phyloP scores from a whole-genome alignment of 345 rosid species.

The Populus simonii region DNA sequence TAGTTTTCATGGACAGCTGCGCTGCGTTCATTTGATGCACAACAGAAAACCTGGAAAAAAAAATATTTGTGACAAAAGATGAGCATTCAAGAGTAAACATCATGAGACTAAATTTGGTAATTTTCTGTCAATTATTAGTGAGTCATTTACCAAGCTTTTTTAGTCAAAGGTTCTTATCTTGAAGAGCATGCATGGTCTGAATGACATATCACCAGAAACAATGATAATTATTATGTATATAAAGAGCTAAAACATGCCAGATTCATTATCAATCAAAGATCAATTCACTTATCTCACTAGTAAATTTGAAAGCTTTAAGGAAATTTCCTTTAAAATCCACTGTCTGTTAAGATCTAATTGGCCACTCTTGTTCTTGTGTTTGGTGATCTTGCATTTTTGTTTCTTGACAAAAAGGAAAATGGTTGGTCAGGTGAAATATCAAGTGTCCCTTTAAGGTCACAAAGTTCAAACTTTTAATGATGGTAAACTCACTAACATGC shows the following conservation, averaged over 20 bases:
- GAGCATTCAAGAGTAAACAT: neutral
- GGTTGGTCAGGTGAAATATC: constrained; percentile 48
- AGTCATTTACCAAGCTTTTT: neutral
- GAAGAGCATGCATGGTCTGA: neutral
- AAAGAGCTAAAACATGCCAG: constrained; percentile 3
- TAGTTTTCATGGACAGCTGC: neutral
- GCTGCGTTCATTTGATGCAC: neutral
- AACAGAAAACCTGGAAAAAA: neutral
- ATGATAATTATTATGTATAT: neutral
- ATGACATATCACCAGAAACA: too few relatives aligned
- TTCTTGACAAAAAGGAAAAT: constrained; percentile 27
- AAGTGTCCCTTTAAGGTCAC: constrained; percentile 32
- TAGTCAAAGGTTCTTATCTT: neutral
- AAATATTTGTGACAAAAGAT: neutral
- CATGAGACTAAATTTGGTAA: neutral
- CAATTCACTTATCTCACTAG: neutral
- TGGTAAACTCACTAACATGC: constrained; percentile 72
- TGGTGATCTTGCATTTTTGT: neutral
- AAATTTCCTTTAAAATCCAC: neutral
- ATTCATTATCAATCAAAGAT: neutral
- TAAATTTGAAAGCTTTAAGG: constrained; percentile 7
- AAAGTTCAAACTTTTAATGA: constrained; percentile 70
- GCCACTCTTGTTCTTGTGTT: neutral
- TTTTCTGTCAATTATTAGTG: neutral
- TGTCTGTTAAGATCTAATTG: constrained; percentile 4